These are phyloP conservation scores for Pythium apleroticum DNA, from an alignment of 352 stramenopile species.

Conservation along the genomic window DNA sequence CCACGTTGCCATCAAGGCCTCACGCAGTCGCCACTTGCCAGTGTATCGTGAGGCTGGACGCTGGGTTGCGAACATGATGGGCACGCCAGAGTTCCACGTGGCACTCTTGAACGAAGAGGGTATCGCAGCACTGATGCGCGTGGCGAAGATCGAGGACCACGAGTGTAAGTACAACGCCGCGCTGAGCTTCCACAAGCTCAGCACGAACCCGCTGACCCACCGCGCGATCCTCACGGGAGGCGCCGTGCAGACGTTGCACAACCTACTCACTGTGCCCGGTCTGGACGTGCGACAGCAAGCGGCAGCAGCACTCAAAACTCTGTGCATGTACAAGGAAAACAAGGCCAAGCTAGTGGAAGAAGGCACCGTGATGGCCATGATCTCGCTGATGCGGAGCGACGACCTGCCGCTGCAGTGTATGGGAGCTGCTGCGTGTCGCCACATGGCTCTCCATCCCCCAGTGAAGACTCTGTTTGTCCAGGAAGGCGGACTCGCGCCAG, in stretches of 20 bases:
- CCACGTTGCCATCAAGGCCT: conserved; percentile 86
- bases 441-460: conserved; percentile 82
- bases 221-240: conserved; percentile 60
- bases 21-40: conserved; percentile 86
- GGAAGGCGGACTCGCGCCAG: conserved; percentile 60
- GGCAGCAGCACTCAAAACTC: conserved; percentile 89
- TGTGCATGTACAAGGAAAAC: conserved; percentile 90
- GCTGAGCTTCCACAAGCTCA: conserved; percentile 89
- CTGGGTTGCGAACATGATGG: conserved; percentile 89
- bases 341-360: conserved; percentile 88
- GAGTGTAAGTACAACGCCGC: conserved; percentile 90
- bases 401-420: conserved; percentile 86
- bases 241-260: conserved; percentile 61
- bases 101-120: conserved; percentile 87
- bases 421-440: conserved; percentile 82
- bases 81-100: conserved; percentile 73
- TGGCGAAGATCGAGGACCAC: conserved; percentile 90
- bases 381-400: conserved; percentile 75
- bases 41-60: conserved; percentile 92
- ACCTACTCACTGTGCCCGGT: conserved; percentile 66
- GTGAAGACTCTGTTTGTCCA: conserved; percentile 71
- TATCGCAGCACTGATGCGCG: conserved; percentile 76
- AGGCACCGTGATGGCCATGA: conserved; percentile 83
- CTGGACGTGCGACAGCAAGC: conserved; percentile 87
- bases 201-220: conserved; percentile 73